Base-by-base conservation (phyloP, 129 eudicot genomes). In the Pulicaria dysenterica region DNA sequence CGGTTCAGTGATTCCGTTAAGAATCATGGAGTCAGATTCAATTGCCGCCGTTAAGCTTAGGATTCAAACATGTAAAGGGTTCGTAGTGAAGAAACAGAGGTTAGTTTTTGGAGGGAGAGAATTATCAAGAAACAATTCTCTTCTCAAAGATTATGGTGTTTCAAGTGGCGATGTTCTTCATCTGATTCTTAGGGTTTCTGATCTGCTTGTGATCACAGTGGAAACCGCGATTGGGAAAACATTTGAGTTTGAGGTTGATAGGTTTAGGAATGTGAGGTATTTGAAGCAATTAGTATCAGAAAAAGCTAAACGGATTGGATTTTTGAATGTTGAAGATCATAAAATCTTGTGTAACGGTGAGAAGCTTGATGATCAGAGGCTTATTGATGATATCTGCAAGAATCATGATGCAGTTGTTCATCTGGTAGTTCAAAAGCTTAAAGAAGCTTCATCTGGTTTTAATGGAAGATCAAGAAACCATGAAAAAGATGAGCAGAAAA, bases 1-100 rank as follows among this genome's bases (percentile, higher is more conserved):
- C 44, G 88, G 90, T 74, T 84, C 84, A 43, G 73, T 85, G 72
- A 86, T 81, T 62, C 96, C 91, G 14, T 77, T 86, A 83, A 73
- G 87, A 37, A 81, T 87, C 14, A 79, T 86, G 90, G 92, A 89
- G 65, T 86, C 96, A 11, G 96, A 89, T 82, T 86, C 92, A 45
- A 82, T 89, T 58, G 92, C 80, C 16, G 66, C 82, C 3, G 88
- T 89, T 55, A 86, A 89, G 66, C 90, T 84, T 5, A 84, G 86
- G 88, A 80, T 89, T 58, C 92, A 89, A 73, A 82, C 81, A 36
- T 82, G 86, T 73, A 84, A 82, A 73, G 96, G 96, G 71, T 84
- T 84, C 76, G 88, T 86, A 62, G 86, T 80, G 17, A 86, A 82
- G 86, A 89, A 74, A 50, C 92, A 89, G 68, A 89, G 82, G 80